phyloP scores from a whole-genome alignment of 345 rosid genomes.

The Eucalyptus paniculata region DNA sequence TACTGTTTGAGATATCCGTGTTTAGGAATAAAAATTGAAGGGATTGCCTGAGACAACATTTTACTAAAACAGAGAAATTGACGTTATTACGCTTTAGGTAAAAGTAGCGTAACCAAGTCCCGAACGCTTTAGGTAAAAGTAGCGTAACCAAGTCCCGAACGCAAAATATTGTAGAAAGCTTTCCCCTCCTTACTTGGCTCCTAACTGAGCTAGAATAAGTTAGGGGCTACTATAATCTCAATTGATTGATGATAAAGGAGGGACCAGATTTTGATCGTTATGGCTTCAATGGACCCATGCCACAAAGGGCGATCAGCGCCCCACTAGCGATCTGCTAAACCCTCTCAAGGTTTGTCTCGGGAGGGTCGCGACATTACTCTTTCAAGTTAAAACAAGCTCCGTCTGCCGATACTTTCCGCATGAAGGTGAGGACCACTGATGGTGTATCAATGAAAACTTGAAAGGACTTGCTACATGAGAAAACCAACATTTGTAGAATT shows the following conservation, averaged over 20 bases:
- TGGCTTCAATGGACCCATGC: too few species aligned
- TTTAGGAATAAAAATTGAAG: neutral
- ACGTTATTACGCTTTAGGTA: accelerated
- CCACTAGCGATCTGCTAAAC: neutral
- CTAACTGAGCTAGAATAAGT: neutral
- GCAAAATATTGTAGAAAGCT: neutral
- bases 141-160: neutral
- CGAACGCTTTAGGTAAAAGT: neutral
- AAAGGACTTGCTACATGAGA: neutral
- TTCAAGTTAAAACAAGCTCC: neutral
- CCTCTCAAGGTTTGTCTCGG: neutral
- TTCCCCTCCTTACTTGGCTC: neutral
- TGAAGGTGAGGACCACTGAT: neutral
- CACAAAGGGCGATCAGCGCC: too few species aligned
- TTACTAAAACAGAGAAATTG: neutral
- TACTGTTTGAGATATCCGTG: accelerated
- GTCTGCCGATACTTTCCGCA: neutral
- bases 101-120: neutral
- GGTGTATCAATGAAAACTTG: neutral
- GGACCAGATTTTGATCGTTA: accelerated
- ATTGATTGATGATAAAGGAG: neutral
- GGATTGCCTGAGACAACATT: accelerated
- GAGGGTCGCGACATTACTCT: neutral
- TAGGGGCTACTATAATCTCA: neutral
- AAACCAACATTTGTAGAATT: neutral